Conservation (phyloP, 1,284 basidiomycete species). For the Phenoliferia sp. region DNA sequence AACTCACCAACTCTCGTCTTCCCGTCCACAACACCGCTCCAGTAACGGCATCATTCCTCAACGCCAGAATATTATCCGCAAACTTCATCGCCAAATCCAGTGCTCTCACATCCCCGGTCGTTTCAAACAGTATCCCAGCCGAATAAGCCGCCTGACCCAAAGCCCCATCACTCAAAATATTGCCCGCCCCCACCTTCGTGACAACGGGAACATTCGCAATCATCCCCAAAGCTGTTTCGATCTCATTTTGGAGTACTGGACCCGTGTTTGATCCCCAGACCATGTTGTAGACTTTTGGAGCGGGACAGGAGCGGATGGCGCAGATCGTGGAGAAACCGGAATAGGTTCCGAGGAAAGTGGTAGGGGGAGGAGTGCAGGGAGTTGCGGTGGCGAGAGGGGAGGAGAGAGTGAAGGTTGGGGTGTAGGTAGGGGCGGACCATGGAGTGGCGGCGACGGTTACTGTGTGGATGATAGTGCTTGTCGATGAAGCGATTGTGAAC, state of each 20-base stretch:
- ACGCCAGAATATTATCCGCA: constrained; percentile 23
- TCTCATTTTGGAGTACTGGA: constrained; percentile 18
- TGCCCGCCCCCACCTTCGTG: constrained; percentile 18
- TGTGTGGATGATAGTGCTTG: not conserved
- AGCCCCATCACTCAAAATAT: constrained; percentile 13
- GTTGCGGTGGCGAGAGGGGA: not conserved
- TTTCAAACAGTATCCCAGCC: constrained; percentile 19
- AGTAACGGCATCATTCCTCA: constrained; percentile 15
- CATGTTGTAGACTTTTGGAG: not conserved
- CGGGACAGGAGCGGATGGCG: not conserved
- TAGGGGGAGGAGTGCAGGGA: not conserved
- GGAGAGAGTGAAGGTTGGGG: not conserved
- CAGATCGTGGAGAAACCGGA: not conserved
- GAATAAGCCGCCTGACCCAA: constrained; percentile 21
- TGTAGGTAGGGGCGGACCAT: not conserved
- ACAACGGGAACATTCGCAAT: constrained; percentile 13
- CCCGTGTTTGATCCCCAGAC: constrained; percentile 1
- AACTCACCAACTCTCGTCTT: constrained; percentile 10
- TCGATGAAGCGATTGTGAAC: not conserved
- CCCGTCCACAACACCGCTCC: constrained; percentile 22
- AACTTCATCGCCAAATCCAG: constrained; percentile 19
- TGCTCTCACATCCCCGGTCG: constrained; percentile 23
- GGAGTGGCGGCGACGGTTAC: not conserved
- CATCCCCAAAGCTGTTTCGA: constrained; percentile 25
- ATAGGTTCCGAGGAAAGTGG: not conserved